Evolutionary conservation across 176 grass and related monocot genomes (phyloP), one percentile per base, ranked within the genome.

Genomic region (Chloris gayana): DNA sequence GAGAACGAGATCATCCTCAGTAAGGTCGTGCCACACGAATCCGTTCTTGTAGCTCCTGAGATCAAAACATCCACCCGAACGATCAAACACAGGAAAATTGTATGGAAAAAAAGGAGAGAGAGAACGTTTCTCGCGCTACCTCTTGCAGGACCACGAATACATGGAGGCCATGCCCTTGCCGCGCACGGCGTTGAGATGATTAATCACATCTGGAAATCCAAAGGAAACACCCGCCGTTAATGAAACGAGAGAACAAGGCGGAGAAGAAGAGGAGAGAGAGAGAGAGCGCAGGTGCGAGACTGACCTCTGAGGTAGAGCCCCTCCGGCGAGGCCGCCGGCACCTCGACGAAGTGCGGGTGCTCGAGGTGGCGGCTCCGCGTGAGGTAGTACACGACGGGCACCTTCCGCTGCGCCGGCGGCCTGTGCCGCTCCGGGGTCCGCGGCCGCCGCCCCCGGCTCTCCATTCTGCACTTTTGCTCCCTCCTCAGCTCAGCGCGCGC

Each of bases 141-240:
- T 95, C 90, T 95, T 99, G 80, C 96, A 99, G 59, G 96, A 99
- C 96, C 96, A 99, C 18, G 96, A 91, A 84, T 99, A 99, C 90
- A 93, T 84, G 13, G 79, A 56, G 1, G 96, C 76, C 90, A 99
- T 93, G 58, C 90, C 92, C 73, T 93, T 95, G 77, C 92, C 96
- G 62, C 96, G 87, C 32, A 99, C 81, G 74, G 37, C n/a, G 84
- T 99, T 91, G 9, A 99, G 92, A 8, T 94, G 92, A 26, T 88
- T 83, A 59, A 91, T 91, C 65, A 95, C 87, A 89, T 99, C 92
- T 98, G 79, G 34, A 59, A 80, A 47, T n/a, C 31, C 49, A 80
- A 29, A 39, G 67, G 68, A 42, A 39, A 71, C 68, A 60, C 30
- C 26, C 75, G 69, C 26, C 81, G 26, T 41, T 69, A 84, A n/a